Percentiles rank a stretch among this genome's conserved stretches.
Evolutionary conservation across 257 asterid species (phyloP).

Genomic region (Solanum pinnatisectum): DNA sequence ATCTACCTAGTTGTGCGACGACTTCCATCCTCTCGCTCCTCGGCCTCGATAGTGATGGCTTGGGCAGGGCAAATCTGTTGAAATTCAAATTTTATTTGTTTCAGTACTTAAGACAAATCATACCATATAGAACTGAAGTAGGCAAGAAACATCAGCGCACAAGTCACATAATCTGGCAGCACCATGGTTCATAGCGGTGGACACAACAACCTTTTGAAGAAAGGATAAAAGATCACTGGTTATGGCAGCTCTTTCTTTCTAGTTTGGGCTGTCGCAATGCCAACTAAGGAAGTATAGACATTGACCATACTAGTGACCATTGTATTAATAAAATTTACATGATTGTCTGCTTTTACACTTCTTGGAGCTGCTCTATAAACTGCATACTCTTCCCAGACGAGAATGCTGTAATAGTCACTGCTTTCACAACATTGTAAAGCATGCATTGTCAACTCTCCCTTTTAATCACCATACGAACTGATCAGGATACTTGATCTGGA

Average conservation of each 20-base stretch:
- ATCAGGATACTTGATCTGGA: neutral
- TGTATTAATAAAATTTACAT: neutral
- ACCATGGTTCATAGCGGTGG: neutral
- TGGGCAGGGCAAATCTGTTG: constrained; percentile 85
- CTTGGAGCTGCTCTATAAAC: neutral
- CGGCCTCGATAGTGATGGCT: constrained; percentile 95
- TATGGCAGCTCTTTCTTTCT: neutral
- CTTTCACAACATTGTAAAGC: neutral
- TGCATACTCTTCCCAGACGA: neutral
- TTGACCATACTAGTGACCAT: neutral
- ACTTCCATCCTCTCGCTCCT: constrained; percentile 95
- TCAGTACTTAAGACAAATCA: neutral
- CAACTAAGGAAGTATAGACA: neutral
- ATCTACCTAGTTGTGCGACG: constrained; percentile 83
- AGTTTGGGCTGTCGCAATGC: neutral
- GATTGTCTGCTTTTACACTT: neutral
- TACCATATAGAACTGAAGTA: neutral
- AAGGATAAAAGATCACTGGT: neutral
- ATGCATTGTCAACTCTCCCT: neutral
- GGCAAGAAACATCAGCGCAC: neutral
- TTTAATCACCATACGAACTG: neutral
- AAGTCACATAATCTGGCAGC: neutral
- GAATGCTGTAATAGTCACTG: neutral
- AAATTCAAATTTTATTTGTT: neutral
- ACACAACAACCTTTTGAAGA: neutral